These are phyloP conservation scores for Iodosphaeria phyllophila DNA, from an alignment of 2,329 filamentous ascomycete species.

Conservation along the genomic window DNA sequence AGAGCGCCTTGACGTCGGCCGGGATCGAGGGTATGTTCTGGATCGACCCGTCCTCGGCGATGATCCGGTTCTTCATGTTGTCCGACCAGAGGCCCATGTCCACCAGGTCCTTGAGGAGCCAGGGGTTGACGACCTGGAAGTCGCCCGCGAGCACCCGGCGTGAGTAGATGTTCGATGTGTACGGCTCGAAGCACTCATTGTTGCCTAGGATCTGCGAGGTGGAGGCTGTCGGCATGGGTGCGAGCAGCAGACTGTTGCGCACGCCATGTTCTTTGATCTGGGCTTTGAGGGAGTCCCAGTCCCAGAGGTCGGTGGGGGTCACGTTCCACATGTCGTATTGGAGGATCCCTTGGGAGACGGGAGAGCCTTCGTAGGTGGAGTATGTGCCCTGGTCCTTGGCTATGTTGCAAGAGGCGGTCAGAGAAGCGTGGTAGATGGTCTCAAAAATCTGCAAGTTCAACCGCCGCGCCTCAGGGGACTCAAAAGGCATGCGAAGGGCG, in stretches of 20 bases:
- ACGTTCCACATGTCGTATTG: constrained; percentile 99
- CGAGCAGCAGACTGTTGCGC: constrained; percentile 86
- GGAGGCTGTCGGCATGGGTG: constrained; percentile 94
- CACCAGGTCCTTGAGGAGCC: constrained; percentile 93
- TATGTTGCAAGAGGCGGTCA: constrained; percentile 76
- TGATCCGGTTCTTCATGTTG: constrained; percentile 99
- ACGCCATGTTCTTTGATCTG: constrained; percentile 86
- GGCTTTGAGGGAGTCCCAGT: constrained; percentile 77
- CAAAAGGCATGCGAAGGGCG: constrained; percentile 88
- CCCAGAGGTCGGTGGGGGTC: constrained; percentile 86
- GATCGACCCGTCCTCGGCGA: constrained; percentile 85
- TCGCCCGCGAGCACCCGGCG: constrained; percentile 94
- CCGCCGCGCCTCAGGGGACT: constrained; percentile 82
- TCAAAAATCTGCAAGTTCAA: constrained; percentile 98
- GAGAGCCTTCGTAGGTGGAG: constrained; percentile 79
- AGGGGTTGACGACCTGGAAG: constrained; percentile 99
- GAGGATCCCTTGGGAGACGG: constrained; percentile 84
- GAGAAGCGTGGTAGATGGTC: constrained; percentile 92
- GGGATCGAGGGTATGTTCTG: constrained; percentile 97
- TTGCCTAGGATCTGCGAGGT: constrained; percentile 97
- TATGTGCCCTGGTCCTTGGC: constrained; percentile 74
- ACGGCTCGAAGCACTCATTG: constrained; percentile 99
- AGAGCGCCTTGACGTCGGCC: constrained; percentile 83
- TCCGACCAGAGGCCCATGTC: constrained; percentile 98
- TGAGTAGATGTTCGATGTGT: constrained; percentile 99